phyloP scores from a whole-genome alignment of 2,329 filamentous ascomycete species.

The Cercospora sesami region DNA sequence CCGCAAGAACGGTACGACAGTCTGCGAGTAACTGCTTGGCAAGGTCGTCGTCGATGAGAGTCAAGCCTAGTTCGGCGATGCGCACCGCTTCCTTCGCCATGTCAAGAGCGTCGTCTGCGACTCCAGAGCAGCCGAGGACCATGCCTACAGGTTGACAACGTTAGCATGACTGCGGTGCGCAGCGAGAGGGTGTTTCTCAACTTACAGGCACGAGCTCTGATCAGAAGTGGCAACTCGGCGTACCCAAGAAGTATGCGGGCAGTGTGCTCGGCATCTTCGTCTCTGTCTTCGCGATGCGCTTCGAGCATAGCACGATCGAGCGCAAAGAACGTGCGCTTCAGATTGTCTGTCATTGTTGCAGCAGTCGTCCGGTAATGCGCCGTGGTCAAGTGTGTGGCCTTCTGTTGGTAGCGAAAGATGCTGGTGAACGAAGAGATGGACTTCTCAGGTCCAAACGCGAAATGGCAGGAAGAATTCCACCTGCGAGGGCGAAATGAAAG shows the following conservation, averaged over 20 bases:
- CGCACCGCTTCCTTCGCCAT: neutral
- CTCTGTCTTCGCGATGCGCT: neutral
- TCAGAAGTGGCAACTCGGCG: neutral
- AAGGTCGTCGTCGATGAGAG: neutral
- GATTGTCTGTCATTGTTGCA: neutral
- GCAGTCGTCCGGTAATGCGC: too few species aligned
- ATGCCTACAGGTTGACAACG: neutral
- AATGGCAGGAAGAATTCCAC: too few species aligned
- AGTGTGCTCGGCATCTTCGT: neutral
- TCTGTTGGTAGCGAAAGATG: too few species aligned
- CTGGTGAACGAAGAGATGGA: too few species aligned
- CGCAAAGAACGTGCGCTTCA: neutral
- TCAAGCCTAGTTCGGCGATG: neutral
- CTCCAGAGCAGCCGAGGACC: neutral
- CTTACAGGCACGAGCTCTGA: neutral
- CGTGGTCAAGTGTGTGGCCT: too few species aligned
- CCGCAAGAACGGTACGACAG: neutral
- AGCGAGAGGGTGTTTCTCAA: neutral
- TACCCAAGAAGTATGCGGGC: neutral
- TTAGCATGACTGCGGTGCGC: neutral
- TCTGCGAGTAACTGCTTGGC: neutral
- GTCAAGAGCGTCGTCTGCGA: neutral
- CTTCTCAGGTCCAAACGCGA: too few species aligned
- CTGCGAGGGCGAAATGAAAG: too few species aligned
- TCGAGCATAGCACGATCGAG: neutral